A percentile compares a stretch with the other conserved stretches of the same genome.
Conservation (phyloP, 1,139 yeast species). For the Geotrichum carabidarum region DNA sequence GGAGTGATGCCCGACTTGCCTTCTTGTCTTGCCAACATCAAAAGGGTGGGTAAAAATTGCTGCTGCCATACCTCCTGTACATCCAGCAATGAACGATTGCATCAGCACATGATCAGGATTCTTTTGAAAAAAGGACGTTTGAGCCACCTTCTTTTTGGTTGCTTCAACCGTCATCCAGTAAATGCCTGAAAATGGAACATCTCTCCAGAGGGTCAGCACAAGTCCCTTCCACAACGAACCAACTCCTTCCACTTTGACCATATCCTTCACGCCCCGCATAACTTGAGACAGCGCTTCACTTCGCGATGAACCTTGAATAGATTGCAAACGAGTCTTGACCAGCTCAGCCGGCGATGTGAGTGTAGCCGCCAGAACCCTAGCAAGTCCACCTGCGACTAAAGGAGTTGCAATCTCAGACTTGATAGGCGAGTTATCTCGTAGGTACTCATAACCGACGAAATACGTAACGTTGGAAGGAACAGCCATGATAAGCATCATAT, state of each 20-base stretch:
- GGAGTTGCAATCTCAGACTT: constrained; percentile 57
- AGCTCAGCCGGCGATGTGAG: constrained; percentile 82
- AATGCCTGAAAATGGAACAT: constrained; percentile 91
- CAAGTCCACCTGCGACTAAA: constrained; percentile 74
- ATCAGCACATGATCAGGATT: constrained; percentile 51
- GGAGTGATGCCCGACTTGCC: constrained; percentile 54
- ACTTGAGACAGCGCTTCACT: constrained; percentile 38
- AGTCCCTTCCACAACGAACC: constrained; percentile 74
- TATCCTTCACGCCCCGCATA: constrained; percentile 50
- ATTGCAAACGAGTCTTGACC: constrained; percentile 79
- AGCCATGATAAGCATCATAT: constrained; percentile 82
- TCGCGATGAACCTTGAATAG: constrained; percentile 43
- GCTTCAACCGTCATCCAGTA: constrained; percentile 71
- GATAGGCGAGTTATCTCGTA: constrained; percentile 69
- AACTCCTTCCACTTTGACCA: constrained; percentile 54
- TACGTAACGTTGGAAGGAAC: constrained; percentile 89
- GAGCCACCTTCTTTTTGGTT: constrained; percentile 27
- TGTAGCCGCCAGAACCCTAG: constrained; percentile 79
- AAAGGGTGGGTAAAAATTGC: constrained; percentile 88
- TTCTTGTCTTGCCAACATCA: constrained; percentile 92
- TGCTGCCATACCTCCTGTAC: constrained; percentile 76
- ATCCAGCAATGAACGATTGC: constrained; percentile 77
- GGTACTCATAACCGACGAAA: constrained; percentile 85
- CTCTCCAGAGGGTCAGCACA: constrained; percentile 87
- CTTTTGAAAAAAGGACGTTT: constrained; percentile 25